Evolutionary conservation across 108 stramenopile species (phyloP).

Genomic region (Craspedostauros australis): DNA sequence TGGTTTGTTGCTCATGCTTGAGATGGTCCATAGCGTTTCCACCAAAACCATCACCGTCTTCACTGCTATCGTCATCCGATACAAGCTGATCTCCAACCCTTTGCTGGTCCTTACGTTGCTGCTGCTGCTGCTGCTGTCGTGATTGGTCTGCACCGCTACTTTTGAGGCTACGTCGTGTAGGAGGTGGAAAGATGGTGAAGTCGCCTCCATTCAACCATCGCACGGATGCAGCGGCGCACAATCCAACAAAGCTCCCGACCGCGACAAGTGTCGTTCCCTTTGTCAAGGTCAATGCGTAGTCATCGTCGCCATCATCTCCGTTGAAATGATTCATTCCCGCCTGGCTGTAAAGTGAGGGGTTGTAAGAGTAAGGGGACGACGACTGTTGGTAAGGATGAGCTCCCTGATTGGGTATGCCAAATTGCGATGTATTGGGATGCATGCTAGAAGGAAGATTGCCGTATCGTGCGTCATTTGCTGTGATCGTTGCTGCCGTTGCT

Average conservation of each 20-base stretch:
- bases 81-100: neutral
- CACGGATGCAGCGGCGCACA: conserved; percentile 55
- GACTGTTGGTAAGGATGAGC: too few species aligned
- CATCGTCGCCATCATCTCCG: conserved; percentile 7
- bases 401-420: too few species aligned
- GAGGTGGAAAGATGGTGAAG: conserved; percentile 67
- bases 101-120: neutral
- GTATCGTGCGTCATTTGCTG: too few species aligned
- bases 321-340: neutral
- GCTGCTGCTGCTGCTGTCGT: neutral
- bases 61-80: neutral
- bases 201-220: conserved; percentile 87
- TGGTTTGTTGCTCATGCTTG: conserved; percentile 5
- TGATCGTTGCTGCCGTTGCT: too few species aligned
- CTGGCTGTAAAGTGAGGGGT: neutral
- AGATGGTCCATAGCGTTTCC: conserved; percentile 21
- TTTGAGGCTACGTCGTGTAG: conserved; percentile 1
- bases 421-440: too few species aligned
- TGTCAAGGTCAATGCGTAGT: conserved; percentile 10
- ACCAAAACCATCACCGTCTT: conserved; percentile 14
- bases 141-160: neutral
- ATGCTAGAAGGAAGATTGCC: too few species aligned
- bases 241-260: conserved; percentile 35
- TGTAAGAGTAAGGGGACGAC: too few species aligned
- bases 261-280: conserved; percentile 20